Evolutionary conservation across 2,329 filamentous ascomycete genomes (phyloP).

Genomic region (Neonectria ditissima): DNA sequence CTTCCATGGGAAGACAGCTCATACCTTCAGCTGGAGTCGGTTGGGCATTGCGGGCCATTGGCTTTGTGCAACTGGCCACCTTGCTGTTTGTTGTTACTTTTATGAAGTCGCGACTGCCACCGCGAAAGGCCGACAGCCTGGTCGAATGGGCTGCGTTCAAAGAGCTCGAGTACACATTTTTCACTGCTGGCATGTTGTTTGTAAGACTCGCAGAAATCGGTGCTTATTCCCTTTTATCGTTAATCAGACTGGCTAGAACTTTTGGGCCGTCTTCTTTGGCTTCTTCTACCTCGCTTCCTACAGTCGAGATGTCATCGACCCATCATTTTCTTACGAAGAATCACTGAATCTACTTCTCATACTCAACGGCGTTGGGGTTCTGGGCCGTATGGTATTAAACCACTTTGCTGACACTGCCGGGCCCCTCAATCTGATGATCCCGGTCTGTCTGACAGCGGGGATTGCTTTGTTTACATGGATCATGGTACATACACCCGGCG

Average conservation of each 20-base stretch:
- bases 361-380: slow-evolving; percentile 9
- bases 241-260: not conserved
- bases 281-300: slow-evolving; percentile 15
- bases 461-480: slow-evolving; percentile 14
- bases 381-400: slow-evolving; percentile 6
- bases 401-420: slow-evolving; percentile 13
- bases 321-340: not conserved
- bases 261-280: slow-evolving; percentile 14
- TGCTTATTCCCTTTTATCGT: not conserved
- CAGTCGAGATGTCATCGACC: not conserved
- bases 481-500: slow-evolving; percentile 2
- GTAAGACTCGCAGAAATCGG: not conserved
- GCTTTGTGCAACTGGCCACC: not conserved
- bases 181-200: slow-evolving; percentile 9
- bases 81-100: not conserved
- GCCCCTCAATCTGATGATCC: slow-evolving; percentile 3
- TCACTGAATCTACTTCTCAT: slow-evolving; percentile 14
- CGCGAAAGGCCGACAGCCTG: slow-evolving; percentile 7
- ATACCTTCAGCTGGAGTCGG: slow-evolving; percentile 2
- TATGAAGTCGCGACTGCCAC: slow-evolving; percentile 6
- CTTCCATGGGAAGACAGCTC: slow-evolving; percentile 10
- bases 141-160: slow-evolving; percentile 19
- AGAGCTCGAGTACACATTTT: slow-evolving; percentile 8
- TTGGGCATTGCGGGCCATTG: slow-evolving; percentile 2
- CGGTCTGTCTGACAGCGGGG: not conserved